phyloP scores from a whole-genome alignment of 495 filamentous ascomycete genomes.

The Hypoxylon fuscum region DNA sequence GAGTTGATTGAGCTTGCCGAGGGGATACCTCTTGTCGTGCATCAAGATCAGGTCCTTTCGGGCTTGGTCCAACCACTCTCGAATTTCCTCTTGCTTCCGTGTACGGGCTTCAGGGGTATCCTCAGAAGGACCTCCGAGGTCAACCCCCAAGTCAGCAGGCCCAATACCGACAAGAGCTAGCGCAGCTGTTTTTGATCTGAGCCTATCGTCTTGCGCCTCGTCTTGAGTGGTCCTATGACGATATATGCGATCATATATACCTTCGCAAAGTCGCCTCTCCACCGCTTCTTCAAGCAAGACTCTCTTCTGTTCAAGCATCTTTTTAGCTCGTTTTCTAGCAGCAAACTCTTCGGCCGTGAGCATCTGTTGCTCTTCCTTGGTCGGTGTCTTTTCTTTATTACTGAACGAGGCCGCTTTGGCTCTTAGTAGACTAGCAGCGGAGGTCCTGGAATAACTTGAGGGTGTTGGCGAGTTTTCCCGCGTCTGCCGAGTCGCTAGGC shows the following conservation, averaged over 20 bases:
- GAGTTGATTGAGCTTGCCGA: conserved; percentile 91
- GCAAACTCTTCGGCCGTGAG: conserved; percentile 86
- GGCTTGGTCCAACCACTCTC: conserved; percentile 74
- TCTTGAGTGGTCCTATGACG: conserved; percentile 91
- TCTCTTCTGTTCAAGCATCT: conserved; percentile 77
- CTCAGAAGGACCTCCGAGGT: conserved; percentile 63
- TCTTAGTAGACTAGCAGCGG: conserved; percentile 61
- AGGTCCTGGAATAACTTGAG: conserved; percentile 58
- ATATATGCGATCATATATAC: conserved; percentile 87
- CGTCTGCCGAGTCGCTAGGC: conserved; percentile 76
- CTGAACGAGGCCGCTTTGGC: conserved; percentile 62
- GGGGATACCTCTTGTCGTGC: conserved; percentile 84
- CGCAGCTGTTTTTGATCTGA: conserved; percentile 93
- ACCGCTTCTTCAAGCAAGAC: conserved; percentile 88
- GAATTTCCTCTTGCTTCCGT: conserved; percentile 75
- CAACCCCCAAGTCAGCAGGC: conserved; percentile 84
- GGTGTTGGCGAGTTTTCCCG: conserved; percentile 67
- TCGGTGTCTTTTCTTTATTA: conserved; percentile 54
- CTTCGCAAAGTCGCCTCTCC: conserved; percentile 86
- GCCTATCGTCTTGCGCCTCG: conserved; percentile 92
- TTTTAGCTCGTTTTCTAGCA: conserved; percentile 78
- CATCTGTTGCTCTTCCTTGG: conserved; percentile 80
- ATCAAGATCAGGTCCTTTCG: conserved; percentile 80
- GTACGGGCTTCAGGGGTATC: conserved; percentile 59
- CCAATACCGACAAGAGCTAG: conserved; percentile 90